These are phyloP conservation scores for Amanita molliuscula DNA, from an alignment of 768 basidiomycete species.

Conservation along the genomic window DNA sequence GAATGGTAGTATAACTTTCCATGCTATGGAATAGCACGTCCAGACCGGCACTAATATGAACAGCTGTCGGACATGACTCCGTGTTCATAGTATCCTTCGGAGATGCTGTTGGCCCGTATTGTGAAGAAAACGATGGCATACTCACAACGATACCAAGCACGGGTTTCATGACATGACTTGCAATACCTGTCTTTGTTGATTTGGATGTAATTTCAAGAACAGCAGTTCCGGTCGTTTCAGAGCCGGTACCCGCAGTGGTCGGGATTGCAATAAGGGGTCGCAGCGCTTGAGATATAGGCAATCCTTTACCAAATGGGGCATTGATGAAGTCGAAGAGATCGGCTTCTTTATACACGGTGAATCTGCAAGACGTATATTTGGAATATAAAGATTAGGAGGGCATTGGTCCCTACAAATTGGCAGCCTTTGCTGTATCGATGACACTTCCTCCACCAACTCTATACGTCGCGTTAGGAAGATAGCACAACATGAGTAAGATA, in stretches of 20 bases:
- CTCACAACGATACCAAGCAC: constrained; percentile 66
- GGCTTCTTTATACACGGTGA: constrained; percentile 84
- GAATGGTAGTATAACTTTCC: constrained; percentile 91
- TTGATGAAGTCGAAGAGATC: constrained; percentile 97
- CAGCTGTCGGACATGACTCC: constrained; percentile 79
- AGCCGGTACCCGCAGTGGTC: constrained; percentile 77
- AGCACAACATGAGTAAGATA: background rate
- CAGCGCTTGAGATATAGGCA: constrained; percentile 65
- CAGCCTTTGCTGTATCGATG: constrained; percentile 93
- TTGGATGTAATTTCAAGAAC: constrained; percentile 89
- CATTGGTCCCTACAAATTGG: constrained; percentile 58
- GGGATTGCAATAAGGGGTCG: constrained; percentile 80
- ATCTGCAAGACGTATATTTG: constrained; percentile 31
- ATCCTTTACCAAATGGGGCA: constrained; percentile 88
- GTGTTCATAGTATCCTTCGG: constrained; percentile 78
- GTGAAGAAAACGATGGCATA: constrained; percentile 1
- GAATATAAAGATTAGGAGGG: background rate
- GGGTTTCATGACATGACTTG: constrained; percentile 85
- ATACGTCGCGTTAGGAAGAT: constrained; percentile 1
- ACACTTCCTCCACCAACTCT: constrained; percentile 91
- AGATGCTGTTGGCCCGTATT: background rate
- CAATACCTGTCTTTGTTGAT: constrained; percentile 95
- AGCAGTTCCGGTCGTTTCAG: constrained; percentile 91
- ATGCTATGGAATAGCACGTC: constrained; percentile 95
- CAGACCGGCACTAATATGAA: constrained; percentile 90